Evolutionary conservation across 2,329 filamentous ascomycete species (phyloP), one percentile per base, ranked within the genome.

Genomic region (Aspergillus hortae): DNA sequence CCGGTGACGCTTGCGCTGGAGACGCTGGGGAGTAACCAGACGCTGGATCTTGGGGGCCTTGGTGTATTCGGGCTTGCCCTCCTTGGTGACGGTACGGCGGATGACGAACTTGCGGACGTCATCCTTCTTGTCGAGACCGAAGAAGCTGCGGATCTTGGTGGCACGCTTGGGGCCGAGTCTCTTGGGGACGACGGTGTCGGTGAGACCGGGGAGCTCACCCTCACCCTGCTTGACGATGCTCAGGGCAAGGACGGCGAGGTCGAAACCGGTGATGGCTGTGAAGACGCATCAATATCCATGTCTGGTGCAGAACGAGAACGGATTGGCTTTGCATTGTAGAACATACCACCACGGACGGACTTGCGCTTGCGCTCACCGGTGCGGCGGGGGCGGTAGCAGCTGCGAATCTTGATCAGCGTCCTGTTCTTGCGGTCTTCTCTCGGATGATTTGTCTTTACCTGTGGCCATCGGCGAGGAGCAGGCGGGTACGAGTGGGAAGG

Each of bases 91-190:
- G 79, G 97, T 94, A 78, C 94, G 94, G 77, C 94, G 94, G 74
- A 99, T 97, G 79, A 99, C 94, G 83, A 96, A 99, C 84, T 97
- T 96, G 84, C 94, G 92, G 80, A 97, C 92, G 89, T 99, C 94
- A 85, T 99, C 94, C 88, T 97, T 92, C 92, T 97, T 97, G 89
- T 88, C 92, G 86, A 99, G 89, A 83, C 90, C 87, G 84, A 97
- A 99, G 89, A 99, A 99, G 77, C 87, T 88, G 80, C 92, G 90
- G 82, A 99, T 97, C 91, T 97, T 99, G 83, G 91, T 96, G 75
- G 94, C 94, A 74, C 94, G 90, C 92, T 99, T 99, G 83, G 94
- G 94, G 70, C 94, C 94, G 74, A 99, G 89, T 73, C 94, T 89
- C 90, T 99, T 99, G 79, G 94, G 94, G 85, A 95, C 89, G 74